These are phyloP conservation scores for Chaetothyriales sp. DNA, from an alignment of 2,329 filamentous ascomycete species.

Conservation along the genomic window DNA sequence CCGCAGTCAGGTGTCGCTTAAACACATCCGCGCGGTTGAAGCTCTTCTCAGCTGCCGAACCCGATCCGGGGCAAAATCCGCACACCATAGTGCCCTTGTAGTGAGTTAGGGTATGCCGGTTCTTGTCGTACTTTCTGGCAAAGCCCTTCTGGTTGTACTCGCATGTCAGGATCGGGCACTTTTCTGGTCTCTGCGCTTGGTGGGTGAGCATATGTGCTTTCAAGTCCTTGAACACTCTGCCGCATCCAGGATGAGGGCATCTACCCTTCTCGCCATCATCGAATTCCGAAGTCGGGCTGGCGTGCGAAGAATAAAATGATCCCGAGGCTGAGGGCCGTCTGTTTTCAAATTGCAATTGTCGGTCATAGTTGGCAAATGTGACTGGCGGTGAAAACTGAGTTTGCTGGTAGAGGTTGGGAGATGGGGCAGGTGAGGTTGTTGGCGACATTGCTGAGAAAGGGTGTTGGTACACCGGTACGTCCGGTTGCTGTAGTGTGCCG, in stretches of 20 bases:
- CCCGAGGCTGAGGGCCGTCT: constrained; percentile 39
- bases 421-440: constrained; percentile 21
- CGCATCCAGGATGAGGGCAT: constrained; percentile 72
- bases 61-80: constrained; percentile 80
- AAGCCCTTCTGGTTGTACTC: constrained; percentile 89
- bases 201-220: constrained; percentile 93
- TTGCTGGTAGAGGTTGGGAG: constrained; percentile 19
- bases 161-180: constrained; percentile 83
- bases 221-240: constrained; percentile 74
- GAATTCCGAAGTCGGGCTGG: constrained; percentile 43
- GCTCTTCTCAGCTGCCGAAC: constrained; percentile 78
- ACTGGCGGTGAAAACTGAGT: constrained; percentile 17
- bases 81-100: constrained; percentile 98
- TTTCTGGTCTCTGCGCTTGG: constrained; percentile 77
- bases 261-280: constrained; percentile 53
- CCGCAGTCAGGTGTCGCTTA: constrained; percentile 80
- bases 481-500: background rate
- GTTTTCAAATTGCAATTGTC: constrained; percentile 16
- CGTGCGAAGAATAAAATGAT: constrained; percentile 53
- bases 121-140: constrained; percentile 91
- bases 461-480: constrained; percentile 1
- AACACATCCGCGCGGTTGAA: constrained; percentile 94
- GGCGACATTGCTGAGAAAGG: constrained; percentile 19
- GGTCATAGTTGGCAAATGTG: constrained; percentile 15
- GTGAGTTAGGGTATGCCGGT: constrained; percentile 81